Evolutionary conservation across 352 stramenopile species (phyloP), one percentile per base, ranked within the genome.

Genomic region (Pseudoperonospora humuli): DNA sequence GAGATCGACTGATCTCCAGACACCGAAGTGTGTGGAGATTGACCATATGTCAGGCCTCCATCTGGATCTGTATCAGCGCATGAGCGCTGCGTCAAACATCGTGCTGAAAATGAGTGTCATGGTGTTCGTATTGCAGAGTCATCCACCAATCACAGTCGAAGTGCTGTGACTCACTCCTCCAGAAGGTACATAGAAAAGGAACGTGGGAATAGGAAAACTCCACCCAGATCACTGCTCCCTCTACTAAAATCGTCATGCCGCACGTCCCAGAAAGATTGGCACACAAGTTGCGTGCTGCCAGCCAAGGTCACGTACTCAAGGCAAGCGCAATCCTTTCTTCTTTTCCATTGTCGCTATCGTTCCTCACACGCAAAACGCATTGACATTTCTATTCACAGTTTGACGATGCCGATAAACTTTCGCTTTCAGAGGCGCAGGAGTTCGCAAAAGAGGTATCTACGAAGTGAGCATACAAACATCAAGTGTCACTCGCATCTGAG

Each of bases 291-390:
- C 56, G 50, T 36, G 50, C 50, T 7, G 72, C 75, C 28, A 49
- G 72, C 21, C 78, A 91, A 53, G 69, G 67, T 34, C 78, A 91
- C 32, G 65, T 91, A 8, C 69, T 91, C 21, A 77, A 86, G 70
- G 78, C 71, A 32, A 17, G 39, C 25, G 13, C 4, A 6, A 7
- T 8, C 5, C 17, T 25, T 34, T 8, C 42, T 1, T 9, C 17
- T 25, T 34, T 8, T 45, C 1, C 14, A 14, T 31, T n/a, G 10
- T 31, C 14, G 5, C 3, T 31, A 14, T 31, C 3, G 1, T 31
- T 31, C 23, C 5, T 15, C 21, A 33, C 7, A 9, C 8, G 4
- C n/a, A 38, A 29, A 31, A 3, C 18, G 3, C 4, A 34, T 23
- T 33, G 7, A 13, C 18, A 24, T 49, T 14, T 14, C 2, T 38